These are phyloP conservation scores for Opeltia flavorubescens DNA, from an alignment of 495 filamentous ascomycete species.

Conservation along the genomic window DNA sequence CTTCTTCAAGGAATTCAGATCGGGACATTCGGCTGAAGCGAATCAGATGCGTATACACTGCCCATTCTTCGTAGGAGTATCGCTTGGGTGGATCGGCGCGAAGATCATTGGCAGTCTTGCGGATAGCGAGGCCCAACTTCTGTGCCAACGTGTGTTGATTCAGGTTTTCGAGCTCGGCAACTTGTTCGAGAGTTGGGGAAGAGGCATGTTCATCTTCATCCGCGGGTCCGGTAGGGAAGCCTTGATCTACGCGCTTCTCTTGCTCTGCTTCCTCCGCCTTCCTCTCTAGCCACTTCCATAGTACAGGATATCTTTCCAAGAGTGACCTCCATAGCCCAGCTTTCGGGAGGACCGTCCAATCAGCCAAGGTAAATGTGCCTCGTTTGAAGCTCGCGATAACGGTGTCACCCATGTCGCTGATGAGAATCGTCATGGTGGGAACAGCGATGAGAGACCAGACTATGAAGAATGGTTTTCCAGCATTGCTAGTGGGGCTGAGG, in stretches of 20 bases:
- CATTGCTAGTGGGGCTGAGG: constrained; percentile 54
- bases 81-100: constrained; percentile 24
- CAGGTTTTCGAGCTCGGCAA: constrained; percentile 23
- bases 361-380: constrained; percentile 37
- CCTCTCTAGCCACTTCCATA: constrained; percentile 26
- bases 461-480: constrained; percentile 74
- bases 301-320: constrained; percentile 26
- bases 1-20: constrained; percentile 23
- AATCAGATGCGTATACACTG: constrained; percentile 44
- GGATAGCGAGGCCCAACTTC: constrained; percentile 40
- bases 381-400: constrained; percentile 42
- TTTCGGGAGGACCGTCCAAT: constrained; percentile 44
- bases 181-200: constrained; percentile 29
- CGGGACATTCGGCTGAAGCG: constrained; percentile 34
- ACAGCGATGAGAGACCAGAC: constrained; percentile 63
- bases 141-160: constrained; percentile 31
- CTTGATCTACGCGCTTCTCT: constrained; percentile 31
- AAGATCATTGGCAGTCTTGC: constrained; percentile 33
- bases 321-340: constrained; percentile 31
- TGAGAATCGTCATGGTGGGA: constrained; percentile 54
- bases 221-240: constrained; percentile 28
- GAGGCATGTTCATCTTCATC: constrained; percentile 16
- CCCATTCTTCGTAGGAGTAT: constrained; percentile 54
- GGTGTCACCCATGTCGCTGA: constrained; percentile 50
- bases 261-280: constrained; percentile 18